phyloP scores from a whole-genome alignment of 2,329 filamentous ascomycete species.

The Tolypocladium cylindrosporum region DNA sequence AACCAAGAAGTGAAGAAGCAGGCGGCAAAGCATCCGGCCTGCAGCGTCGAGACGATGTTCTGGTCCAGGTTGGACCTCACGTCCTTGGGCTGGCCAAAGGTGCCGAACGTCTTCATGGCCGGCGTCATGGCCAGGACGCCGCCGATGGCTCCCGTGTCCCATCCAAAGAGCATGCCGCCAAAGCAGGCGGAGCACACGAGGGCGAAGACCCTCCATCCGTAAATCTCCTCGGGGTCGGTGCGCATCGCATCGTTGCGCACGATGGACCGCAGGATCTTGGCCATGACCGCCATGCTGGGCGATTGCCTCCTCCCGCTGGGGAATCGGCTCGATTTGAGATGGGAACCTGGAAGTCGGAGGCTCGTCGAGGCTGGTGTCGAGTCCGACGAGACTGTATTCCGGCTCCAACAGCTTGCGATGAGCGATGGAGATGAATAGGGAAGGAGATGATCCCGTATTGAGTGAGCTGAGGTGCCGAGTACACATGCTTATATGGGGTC shows the following conservation, averaged over 20 bases:
- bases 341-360: background rate
- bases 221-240: conserved; percentile 55
- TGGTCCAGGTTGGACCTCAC: conserved; percentile 44
- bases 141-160: conserved; percentile 55
- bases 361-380: background rate
- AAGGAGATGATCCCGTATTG: too few species aligned
- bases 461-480: background rate
- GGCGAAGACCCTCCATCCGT: conserved; percentile 58
- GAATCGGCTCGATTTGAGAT: background rate
- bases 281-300: conserved; percentile 26
- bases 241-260: conserved; percentile 65
- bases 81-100: conserved; percentile 13
- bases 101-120: conserved; percentile 38
- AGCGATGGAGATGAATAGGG: background rate
- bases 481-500: background rate
- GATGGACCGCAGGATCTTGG: conserved; percentile 40
- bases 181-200: conserved; percentile 58
- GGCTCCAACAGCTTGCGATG: background rate
- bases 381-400: background rate
- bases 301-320: background rate
- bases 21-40: conserved; percentile 58
- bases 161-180: conserved; percentile 46
- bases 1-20: conserved; percentile 46
- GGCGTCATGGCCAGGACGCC: conserved; percentile 52
- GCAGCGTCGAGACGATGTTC: conserved; percentile 61